Conservation (phyloP, 148 eudicot species). For the Rheum nobile region DNA sequence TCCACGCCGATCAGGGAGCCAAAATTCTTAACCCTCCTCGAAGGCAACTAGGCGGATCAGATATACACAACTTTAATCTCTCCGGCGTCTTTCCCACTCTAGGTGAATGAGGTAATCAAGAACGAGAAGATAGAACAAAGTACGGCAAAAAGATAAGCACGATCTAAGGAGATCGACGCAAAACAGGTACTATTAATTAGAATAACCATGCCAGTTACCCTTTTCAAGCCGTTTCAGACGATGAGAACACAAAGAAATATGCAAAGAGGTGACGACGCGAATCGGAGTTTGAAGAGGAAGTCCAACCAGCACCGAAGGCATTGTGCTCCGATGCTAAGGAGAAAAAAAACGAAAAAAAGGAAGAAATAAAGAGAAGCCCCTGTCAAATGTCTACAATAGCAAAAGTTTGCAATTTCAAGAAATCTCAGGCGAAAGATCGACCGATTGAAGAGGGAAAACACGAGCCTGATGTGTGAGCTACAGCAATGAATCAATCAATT, state of each 20-base stretch:
- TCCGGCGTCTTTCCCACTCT: neutral
- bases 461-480: neutral
- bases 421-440: neutral
- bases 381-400: neutral
- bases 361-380: constrained; percentile 6
- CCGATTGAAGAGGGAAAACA: neutral
- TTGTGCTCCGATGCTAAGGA: constrained; percentile 59
- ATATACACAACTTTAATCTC: neutral
- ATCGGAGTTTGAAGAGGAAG: constrained; percentile 32
- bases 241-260: constrained; percentile 46
- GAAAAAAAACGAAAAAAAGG: constrained; percentile 16
- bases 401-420: neutral
- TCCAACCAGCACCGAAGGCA: constrained; percentile 71
- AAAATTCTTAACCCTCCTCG: neutral
- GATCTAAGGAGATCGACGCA: neutral
- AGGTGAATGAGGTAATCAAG: constrained; percentile 1
- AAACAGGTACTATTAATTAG: constrained; percentile 48
- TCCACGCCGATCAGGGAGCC: neutral
- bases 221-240: constrained; percentile 73
- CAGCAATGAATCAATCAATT: neutral
- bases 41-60: neutral
- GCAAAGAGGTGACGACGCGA: constrained; percentile 25
- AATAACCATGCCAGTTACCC: constrained; percentile 87
- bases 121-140: constrained; percentile 1
- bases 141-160: neutral